Base-by-base conservation (phyloP, 345 rosid species). In the Syzygium aqueum region DNA sequence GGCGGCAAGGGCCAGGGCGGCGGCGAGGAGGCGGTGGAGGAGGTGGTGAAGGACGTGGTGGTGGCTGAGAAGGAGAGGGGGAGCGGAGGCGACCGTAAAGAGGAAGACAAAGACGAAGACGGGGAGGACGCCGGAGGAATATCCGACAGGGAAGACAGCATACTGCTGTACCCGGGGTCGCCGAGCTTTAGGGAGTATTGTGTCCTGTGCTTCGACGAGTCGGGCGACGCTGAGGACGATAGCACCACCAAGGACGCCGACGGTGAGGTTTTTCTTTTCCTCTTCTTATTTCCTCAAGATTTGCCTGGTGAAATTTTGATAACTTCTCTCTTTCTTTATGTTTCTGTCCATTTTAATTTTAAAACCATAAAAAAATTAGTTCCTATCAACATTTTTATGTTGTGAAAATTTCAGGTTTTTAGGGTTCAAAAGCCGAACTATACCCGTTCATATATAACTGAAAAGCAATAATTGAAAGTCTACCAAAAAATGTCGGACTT, bases 141-240 rank as follows among this genome's bases (percentile, higher is more conserved):
- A 40, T 2, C 25, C 6, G 65, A 49, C 17, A 78, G 87, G 85
- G 90, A 87, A 11, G 86, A 88, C 56, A 65, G 85, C 86, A 88
- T 89, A 14, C 37, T 84, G 14, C 56, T 85, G 30, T 85, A 40
- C 84, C 92, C 88, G 11, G 89, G 88, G 12, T 90, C 94, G 3
- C 94, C 93, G 2, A 93, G 95, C 89, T 93, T 92, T 53, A 85
- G 92, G 85, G 92, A 88, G 6, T 93, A 93, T 57, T 93, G 93
- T 46, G 61, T 84, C 37, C 54, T 61, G 30, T 82, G 67, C 28
- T 8, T 50, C 11, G 33, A 61, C 67, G 87, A 30, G 27, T 85
- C 88, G 1, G 46, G 15, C 9, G 85, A 86, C 17, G 85, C 84
- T 37, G 19, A 54, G 13, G 46, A 43, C 46, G 57, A 23, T 23